Evolutionary conservation across 352 stramenopile species (phyloP), one percentile per base, ranked within the genome.

Genomic region (Globisporangium yorkense): DNA sequence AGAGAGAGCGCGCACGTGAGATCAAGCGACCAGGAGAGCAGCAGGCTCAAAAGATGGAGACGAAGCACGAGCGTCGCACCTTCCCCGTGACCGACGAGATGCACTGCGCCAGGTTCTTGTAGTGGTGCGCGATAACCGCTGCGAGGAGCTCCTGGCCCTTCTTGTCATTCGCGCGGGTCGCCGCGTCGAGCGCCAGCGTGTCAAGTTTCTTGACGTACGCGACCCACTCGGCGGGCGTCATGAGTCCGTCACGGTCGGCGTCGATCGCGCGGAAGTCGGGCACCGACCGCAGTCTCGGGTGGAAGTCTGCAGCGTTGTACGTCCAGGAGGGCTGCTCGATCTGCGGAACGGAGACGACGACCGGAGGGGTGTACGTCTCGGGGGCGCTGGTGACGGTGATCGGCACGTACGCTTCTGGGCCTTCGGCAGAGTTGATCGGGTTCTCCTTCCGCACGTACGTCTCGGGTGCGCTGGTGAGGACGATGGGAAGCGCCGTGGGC

Each of bases 111-210:
- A 75, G 46, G 47, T 68, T 71, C 39, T 66, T 56, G 56, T 77
- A 75, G 58, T 77, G 70, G 49, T 72, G 69, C 24, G 51, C 59
- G 5, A 60, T 63, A 29, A 71, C 63, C 18, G 63, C 58, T 15
- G 50, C 27, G 24, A 73, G 35, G 27, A 65, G 24, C 18, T 27
- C 21, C n/a, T 55, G 33, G 1, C 46, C 55, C 16, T 56, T 39
- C 4, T 24, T 3, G 47, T 50, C 47, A 18, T 54, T 43, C 9
- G 54, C 56, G n/a, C 48, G 50, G 15, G 40, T 54, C 35, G 68
- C 63, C 16, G 61, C 54, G 2, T 40, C 43, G 8, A 69, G 16
- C 0, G 66, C 63, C 35, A 62, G 54, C 6, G 40, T 45, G 47
- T 56, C 37, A 24, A 77, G 40, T 41, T 69, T 70, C 13, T 63